Conservation (phyloP, 441 rosid genomes). For the Macaranga tanarius region DNA sequence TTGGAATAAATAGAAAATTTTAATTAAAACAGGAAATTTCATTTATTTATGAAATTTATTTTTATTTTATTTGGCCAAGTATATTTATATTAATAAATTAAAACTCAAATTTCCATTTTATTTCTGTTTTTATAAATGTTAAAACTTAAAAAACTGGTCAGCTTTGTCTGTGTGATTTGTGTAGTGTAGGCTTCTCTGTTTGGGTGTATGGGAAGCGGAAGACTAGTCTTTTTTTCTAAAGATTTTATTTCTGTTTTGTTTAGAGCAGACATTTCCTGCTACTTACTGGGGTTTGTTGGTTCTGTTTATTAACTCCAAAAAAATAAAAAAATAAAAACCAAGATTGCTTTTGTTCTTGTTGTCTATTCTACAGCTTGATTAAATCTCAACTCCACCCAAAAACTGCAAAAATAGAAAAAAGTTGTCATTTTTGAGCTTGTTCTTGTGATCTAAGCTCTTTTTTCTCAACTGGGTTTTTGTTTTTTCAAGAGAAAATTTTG, state of each 20-base stretch:
- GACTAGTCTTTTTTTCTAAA: neutral
- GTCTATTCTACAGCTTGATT: neutral
- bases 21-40: too few species aligned
- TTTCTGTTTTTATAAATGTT: neutral
- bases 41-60: neutral
- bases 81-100: neutral
- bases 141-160: slow-evolving; percentile 18
- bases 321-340: neutral
- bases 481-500: slow-evolving; percentile 15
- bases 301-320: neutral
- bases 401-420: neutral
- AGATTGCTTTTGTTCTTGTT: slow-evolving; percentile 9
- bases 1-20: too few species aligned
- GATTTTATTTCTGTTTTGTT: slow-evolving; percentile 21
- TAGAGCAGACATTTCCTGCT: slow-evolving; percentile 32
- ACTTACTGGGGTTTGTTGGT: slow-evolving; percentile 33
- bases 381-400: neutral
- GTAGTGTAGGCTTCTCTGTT: slow-evolving; percentile 20
- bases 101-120: neutral
- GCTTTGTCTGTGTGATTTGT: slow-evolving; percentile 18
- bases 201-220: too few species aligned
- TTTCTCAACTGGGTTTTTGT: slow-evolving; percentile 28
- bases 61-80: neutral
- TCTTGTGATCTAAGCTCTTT: slow-evolving; percentile 36
- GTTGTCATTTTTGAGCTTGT: slow-evolving; percentile 25